Percentiles rank a stretch among this genome's conserved stretches.
These are phyloP conservation scores for Liquidambar formosana DNA, from an alignment of 164 flowering plant species.

Conservation along the genomic window DNA sequence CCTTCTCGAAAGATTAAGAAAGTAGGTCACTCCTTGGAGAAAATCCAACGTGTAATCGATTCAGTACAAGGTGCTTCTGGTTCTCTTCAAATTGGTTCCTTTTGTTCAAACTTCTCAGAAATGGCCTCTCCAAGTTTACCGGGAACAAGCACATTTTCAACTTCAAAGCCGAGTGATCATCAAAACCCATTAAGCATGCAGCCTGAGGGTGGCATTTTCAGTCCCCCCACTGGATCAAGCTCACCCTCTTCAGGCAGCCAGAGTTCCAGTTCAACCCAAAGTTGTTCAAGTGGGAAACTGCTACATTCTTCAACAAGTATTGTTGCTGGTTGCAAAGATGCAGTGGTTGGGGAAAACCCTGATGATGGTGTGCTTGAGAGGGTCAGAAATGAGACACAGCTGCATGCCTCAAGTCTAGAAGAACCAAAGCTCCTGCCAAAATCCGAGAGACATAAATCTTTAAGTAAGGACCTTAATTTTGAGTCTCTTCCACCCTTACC, in stretches of 20 bases:
- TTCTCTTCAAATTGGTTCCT: slow-evolving; percentile 32
- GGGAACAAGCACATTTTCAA: slow-evolving; percentile 15
- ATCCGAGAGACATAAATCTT: slow-evolving; percentile 27
- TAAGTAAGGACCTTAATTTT: slow-evolving; percentile 10
- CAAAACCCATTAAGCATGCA: slow-evolving; percentile 12
- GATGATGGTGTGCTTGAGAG: slow-evolving; percentile 21
- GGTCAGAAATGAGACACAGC: slow-evolving; percentile 32
- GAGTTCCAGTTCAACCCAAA: slow-evolving; percentile 40
- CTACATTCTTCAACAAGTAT: slow-evolving; percentile 8
- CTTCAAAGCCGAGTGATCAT: slow-evolving; percentile 14
- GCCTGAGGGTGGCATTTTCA: slow-evolving; percentile 10
- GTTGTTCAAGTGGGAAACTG: slow-evolving; percentile 32
- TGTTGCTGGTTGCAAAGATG: slow-evolving; percentile 14
- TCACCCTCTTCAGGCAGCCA: slow-evolving; percentile 39
- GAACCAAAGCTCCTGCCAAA: slow-evolving; percentile 19
- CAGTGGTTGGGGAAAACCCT: slow-evolving; percentile 13
- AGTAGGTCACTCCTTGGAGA: slow-evolving; percentile 49
- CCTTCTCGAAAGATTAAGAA: slow-evolving; percentile 57
- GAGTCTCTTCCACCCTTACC: slow-evolving; percentile 9
- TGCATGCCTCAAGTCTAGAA: slow-evolving; percentile 13
- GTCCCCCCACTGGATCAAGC: slow-evolving; percentile 13
- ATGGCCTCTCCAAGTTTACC: slow-evolving; percentile 31
- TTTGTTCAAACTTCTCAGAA: slow-evolving; percentile 41
- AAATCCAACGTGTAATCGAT: slow-evolving; percentile 44
- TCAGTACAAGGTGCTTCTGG: slow-evolving; percentile 49